Conservation (phyloP, 1,139 yeast genomes). For the Taphrina pruni region DNA sequence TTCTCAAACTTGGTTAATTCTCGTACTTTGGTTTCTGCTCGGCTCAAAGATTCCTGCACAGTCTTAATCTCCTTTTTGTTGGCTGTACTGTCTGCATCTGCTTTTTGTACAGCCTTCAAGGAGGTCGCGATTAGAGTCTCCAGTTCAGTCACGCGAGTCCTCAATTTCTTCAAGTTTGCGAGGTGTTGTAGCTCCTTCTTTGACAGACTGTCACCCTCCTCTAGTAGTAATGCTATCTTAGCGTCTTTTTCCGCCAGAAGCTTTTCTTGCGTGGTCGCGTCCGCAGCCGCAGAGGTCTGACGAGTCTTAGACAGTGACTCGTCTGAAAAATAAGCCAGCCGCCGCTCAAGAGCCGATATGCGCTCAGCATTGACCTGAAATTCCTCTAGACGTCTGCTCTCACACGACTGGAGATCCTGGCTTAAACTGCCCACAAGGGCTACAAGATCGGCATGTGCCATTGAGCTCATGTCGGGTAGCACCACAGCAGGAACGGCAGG, state of each 20-base stretch:
- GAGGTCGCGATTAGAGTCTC: slow-evolving; percentile 48
- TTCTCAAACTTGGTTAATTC: slow-evolving; percentile 44
- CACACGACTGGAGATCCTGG: slow-evolving; percentile 21
- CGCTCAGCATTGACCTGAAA: slow-evolving; percentile 30
- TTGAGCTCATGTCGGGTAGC: slow-evolving; percentile 6
- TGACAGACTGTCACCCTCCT: slow-evolving; percentile 81
- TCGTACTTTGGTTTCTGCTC: slow-evolving; percentile 44
- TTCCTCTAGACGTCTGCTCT: slow-evolving; percentile 29
- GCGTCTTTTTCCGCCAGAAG: slow-evolving; percentile 53
- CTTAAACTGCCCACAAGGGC: slow-evolving; percentile 2
- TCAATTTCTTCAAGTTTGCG: slow-evolving; percentile 69
- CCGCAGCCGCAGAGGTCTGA: neutral
- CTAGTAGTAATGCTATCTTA: slow-evolving; percentile 63
- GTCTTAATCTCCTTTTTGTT: slow-evolving; percentile 46
- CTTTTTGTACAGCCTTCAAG: slow-evolving; percentile 46
- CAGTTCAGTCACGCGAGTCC: slow-evolving; percentile 55
- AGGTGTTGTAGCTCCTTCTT: slow-evolving; percentile 73
- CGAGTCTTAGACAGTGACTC: slow-evolving; percentile 6
- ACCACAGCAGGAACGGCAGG: neutral
- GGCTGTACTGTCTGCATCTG: slow-evolving; percentile 47
- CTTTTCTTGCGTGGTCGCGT: slow-evolving; percentile 5
- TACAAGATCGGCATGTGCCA: slow-evolving; percentile 2
- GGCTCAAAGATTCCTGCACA: slow-evolving; percentile 45
- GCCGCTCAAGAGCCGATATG: slow-evolving; percentile 33
- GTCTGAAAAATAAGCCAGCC: slow-evolving; percentile 21